Percentiles rank a stretch among this genome's conserved stretches.
Evolutionary conservation across 2,329 filamentous ascomycete species (phyloP).

Genomic region (Lizonia empirigonia): DNA sequence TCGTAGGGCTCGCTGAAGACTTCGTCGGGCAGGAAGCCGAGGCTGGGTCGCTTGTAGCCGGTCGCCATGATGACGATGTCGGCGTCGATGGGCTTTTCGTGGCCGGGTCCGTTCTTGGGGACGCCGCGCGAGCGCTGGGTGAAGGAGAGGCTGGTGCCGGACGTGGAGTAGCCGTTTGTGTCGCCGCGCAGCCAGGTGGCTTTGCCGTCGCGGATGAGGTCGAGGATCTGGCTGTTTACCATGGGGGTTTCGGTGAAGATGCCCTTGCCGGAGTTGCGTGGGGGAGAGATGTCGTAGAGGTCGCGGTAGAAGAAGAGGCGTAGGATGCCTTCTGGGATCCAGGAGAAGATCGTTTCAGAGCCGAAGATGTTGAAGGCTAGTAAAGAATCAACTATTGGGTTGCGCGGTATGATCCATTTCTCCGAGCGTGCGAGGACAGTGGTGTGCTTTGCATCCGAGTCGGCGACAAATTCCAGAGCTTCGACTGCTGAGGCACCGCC

Average conservation of each 20-base stretch:
- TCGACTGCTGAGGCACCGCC: constrained; percentile 83
- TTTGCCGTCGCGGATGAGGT: constrained; percentile 72
- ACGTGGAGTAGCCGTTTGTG: constrained; percentile 68
- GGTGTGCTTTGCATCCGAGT: constrained; percentile 68
- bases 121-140: constrained; percentile 75
- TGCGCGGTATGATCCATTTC: constrained; percentile 87
- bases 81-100: constrained; percentile 67
- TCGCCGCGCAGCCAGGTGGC: constrained; percentile 84
- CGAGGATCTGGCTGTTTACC: constrained; percentile 82
- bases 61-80: constrained; percentile 85
- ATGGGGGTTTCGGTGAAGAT: constrained; percentile 86
- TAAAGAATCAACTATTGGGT: constrained; percentile 73
- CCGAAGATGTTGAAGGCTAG: constrained; percentile 80
- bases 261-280: constrained; percentile 61
- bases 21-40: constrained; percentile 74
- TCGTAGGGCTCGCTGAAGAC: constrained; percentile 75
- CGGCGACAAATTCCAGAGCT: constrained; percentile 77
- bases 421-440: constrained; percentile 77
- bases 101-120: constrained; percentile 75
- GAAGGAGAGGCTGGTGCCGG: constrained; percentile 70
- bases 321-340: constrained; percentile 77
- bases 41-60: constrained; percentile 74
- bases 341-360: constrained; percentile 74
- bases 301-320: constrained; percentile 84
- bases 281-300: constrained; percentile 72